Percentiles rank a stretch among this genome's conserved stretches.
Evolutionary conservation across 2,329 filamentous ascomycete genomes (phyloP).

Genomic region (Dryadomyces quercus-mongolicae): DNA sequence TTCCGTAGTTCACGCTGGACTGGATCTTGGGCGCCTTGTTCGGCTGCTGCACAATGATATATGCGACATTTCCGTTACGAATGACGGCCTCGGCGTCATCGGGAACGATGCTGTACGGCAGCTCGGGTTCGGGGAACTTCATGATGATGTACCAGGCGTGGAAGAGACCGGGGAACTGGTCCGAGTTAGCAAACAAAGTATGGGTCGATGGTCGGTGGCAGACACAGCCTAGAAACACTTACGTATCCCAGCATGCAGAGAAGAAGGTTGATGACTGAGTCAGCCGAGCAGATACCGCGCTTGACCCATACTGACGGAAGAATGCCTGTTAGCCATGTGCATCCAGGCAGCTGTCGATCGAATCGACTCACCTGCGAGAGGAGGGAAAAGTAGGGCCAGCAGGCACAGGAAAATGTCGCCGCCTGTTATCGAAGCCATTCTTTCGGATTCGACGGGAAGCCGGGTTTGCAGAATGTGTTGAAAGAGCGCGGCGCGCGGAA

Average conservation of each 20-base stretch:
- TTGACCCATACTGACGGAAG: conserved; percentile 77
- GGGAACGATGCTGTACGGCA: conserved; percentile 54
- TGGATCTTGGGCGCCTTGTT: conserved; percentile 19
- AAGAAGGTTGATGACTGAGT: conserved; percentile 89
- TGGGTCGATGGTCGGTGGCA: not conserved
- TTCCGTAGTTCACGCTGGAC: conserved; percentile 34
- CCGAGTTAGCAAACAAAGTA: not conserved
- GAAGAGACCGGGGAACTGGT: conserved; percentile 66
- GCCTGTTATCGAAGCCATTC: conserved; percentile 37
- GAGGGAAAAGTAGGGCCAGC: conserved; percentile 53
- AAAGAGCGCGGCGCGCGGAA: not conserved
- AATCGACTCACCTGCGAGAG: conserved; percentile 42
- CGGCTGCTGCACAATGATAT: conserved; percentile 56
- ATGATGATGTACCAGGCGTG: conserved; percentile 98
- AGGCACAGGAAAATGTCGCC: conserved; percentile 51
- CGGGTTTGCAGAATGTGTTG: too few species aligned
- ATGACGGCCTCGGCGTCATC: conserved; percentile 36
- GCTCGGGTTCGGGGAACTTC: conserved; percentile 65
- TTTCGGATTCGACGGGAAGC: not conserved
- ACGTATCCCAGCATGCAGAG: conserved; percentile 66
- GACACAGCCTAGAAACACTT: conserved; percentile 15
- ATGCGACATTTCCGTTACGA: conserved; percentile 49
- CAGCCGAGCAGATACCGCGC: conserved; percentile 79
- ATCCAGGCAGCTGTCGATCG: not conserved
- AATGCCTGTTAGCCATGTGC: conserved; percentile 18